Evolutionary conservation across 2,329 filamentous ascomycete species (phyloP).

Genomic region (Diaporthe capsici): DNA sequence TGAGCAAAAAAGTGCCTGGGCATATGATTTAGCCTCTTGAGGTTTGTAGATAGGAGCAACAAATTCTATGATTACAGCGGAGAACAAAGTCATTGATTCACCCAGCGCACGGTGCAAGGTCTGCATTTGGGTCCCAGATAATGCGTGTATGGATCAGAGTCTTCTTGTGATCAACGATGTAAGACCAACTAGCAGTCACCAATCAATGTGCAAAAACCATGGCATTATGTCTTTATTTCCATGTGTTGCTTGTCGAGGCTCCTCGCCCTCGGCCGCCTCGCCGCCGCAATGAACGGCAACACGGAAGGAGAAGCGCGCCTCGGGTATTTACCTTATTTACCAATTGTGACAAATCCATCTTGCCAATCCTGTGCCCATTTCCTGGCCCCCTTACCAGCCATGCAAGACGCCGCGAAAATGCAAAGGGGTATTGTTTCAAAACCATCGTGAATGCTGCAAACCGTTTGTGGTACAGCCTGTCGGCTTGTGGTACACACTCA

Average conservation of each 20-base stretch:
- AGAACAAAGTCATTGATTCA: neutral
- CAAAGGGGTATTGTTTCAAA: conserved; percentile 34
- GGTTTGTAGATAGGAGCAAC: neutral
- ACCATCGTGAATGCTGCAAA: conserved; percentile 20
- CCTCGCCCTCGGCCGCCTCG: neutral
- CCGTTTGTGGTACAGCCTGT: conserved; percentile 14
- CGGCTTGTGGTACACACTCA: conserved; percentile 18
- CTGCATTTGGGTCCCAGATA: neutral
- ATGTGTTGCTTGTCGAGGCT: conserved; percentile 25
- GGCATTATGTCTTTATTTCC: conserved; percentile 1
- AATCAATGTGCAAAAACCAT: neutral
- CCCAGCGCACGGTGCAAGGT: too few species aligned
- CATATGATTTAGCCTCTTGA: neutral
- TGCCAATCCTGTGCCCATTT: neutral
- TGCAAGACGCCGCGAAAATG: conserved; percentile 40
- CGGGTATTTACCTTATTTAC: conserved; percentile 19
- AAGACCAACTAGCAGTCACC: neutral
- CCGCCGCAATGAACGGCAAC: neutral
- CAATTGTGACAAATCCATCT: conserved; percentile 15
- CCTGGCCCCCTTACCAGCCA: conserved; percentile 11
- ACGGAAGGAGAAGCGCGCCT: neutral
- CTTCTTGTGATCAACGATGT: neutral
- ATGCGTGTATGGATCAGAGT: neutral
- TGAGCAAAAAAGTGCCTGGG: neutral
- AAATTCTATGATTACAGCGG: neutral